phyloP scores from a whole-genome alignment of 495 filamentous ascomycete genomes.

The Parathielavia hyrcaniae region DNA sequence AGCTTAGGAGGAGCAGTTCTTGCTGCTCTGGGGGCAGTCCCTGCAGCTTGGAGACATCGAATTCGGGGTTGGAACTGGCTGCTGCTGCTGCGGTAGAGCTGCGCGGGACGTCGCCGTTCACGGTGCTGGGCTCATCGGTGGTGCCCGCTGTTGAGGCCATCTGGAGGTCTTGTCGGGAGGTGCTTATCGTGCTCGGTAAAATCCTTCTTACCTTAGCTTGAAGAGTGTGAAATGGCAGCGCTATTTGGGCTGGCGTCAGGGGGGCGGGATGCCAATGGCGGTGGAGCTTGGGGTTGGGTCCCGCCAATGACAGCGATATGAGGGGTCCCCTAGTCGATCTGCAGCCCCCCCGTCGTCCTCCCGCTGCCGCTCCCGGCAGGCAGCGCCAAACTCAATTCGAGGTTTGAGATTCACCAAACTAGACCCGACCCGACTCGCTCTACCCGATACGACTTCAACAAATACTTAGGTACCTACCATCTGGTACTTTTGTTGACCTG shows the following conservation, averaged over 20 bases:
- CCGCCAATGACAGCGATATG: slow-evolving; percentile 16
- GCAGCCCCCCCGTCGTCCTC: slow-evolving; percentile 5
- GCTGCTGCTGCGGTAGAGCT: slow-evolving; percentile 29
- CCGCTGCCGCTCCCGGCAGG: slow-evolving; percentile 12
- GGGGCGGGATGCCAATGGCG: not conserved
- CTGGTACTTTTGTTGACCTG: not conserved
- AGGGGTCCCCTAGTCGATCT: slow-evolving; percentile 11
- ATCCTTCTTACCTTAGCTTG: not conserved
- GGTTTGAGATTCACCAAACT: slow-evolving; percentile 7
- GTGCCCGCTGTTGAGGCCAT: slow-evolving; percentile 21
- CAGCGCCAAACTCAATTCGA: slow-evolving; percentile 14
- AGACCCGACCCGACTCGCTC: too few species aligned
- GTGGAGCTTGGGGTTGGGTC: slow-evolving; percentile 10
- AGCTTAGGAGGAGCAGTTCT: slow-evolving; percentile 85
- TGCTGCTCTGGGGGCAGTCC: slow-evolving; percentile 91
- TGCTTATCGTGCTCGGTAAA: not conserved
- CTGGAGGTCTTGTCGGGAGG: slow-evolving; percentile 8
- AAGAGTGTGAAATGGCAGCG: not conserved
- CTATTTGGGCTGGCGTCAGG: slow-evolving; percentile 8
- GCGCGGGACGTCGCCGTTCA: slow-evolving; percentile 24
- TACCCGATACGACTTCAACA: too few species aligned
- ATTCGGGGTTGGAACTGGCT: slow-evolving; percentile 50
- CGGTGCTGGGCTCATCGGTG: slow-evolving; percentile 23
- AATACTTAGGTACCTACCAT: too few species aligned
- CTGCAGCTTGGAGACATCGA: slow-evolving; percentile 83